A percentile compares a stretch with the other conserved stretches of the same genome.
These are phyloP conservation scores for Polygonum maritimum DNA, from an alignment of 148 eudicot species.

Conservation along the genomic window DNA sequence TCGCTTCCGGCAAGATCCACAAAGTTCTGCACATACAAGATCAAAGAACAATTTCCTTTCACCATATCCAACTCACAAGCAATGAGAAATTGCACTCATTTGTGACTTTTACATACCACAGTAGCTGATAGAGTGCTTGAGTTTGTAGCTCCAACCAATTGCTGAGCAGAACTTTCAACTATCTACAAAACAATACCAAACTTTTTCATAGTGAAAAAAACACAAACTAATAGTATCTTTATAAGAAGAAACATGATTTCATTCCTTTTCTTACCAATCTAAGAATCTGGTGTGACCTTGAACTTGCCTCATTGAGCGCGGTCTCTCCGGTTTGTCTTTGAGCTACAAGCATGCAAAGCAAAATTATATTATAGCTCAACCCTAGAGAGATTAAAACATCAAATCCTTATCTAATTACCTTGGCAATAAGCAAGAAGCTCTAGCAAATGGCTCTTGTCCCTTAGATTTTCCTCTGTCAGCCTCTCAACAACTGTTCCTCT, in stretches of 20 bases:
- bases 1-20: slow-evolving; percentile 99
- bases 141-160: slow-evolving; percentile 33
- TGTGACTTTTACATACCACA: slow-evolving; percentile 47
- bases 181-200: slow-evolving; percentile 31
- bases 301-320: slow-evolving; percentile 70
- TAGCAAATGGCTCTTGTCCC: slow-evolving; percentile 57
- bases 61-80: neutral
- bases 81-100: neutral
- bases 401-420: slow-evolving; percentile 29
- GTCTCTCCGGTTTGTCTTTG: slow-evolving; percentile 94
- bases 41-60: neutral
- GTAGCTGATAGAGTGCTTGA: slow-evolving; percentile 70
- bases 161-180: slow-evolving; percentile 68
- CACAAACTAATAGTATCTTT: neutral
- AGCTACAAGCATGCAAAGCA: slow-evolving; percentile 35
- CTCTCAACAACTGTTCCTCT: slow-evolving; percentile 90
- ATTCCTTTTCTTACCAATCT: slow-evolving; percentile 35
- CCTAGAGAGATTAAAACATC: neutral
- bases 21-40: slow-evolving; percentile 51
- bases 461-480: slow-evolving; percentile 60
- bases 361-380: neutral
- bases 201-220: neutral
- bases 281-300: no score
- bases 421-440: slow-evolving; percentile 80
- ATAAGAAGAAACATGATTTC: neutral